Evolutionary conservation across 306 rosid genomes (phyloP), one percentile per base, ranked within the genome.

Genomic region (Sechiopsis laciniata): DNA sequence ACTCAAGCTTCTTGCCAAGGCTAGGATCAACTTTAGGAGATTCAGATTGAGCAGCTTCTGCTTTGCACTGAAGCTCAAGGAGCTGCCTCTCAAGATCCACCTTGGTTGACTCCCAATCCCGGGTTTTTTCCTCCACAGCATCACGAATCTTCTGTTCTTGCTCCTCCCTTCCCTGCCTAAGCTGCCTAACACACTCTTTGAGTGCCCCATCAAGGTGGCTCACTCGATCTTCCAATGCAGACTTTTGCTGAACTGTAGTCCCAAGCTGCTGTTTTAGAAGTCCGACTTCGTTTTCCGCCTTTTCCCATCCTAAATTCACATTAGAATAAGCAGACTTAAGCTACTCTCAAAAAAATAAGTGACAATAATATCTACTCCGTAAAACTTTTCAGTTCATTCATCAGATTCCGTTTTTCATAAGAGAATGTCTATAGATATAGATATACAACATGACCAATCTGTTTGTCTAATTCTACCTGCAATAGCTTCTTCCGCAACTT

Each of bases 401-500:
- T 40, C 46, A 6, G 46, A 40, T 6, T 40, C 46, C 46, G 1
- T 40, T 40, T 40, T 40, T 40, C 46, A 40, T 40, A 5, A 6
- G 46, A 40, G 46, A 40, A 60, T 24, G 55, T 20, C 53, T 66
- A 20, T 2, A 74, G 10, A 17, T n/a, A n/a, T n/a, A n/a, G n/a
- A 26, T 26, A 26, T 26, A 51, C 63, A 19, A 42, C 35, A 73
- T 40, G 26, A 57, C 20, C 46, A 20, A 52, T 61, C 52, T 22
- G 50, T 29, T 22, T 45, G 37, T 54, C 58, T 32, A 74, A 72
- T 56, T 19, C 63, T 85, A 95, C 99, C 99, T 78, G 96, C 90
- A 80, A 95, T 88, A 26, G 99, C 99, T 95, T 95, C 99, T 88
- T 95, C 97, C 59, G 99, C 97, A 24, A 95, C 97, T 91, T 84